Base-by-base conservation (phyloP, 768 basidiomycete genomes). In the Trametes cingulata region DNA sequence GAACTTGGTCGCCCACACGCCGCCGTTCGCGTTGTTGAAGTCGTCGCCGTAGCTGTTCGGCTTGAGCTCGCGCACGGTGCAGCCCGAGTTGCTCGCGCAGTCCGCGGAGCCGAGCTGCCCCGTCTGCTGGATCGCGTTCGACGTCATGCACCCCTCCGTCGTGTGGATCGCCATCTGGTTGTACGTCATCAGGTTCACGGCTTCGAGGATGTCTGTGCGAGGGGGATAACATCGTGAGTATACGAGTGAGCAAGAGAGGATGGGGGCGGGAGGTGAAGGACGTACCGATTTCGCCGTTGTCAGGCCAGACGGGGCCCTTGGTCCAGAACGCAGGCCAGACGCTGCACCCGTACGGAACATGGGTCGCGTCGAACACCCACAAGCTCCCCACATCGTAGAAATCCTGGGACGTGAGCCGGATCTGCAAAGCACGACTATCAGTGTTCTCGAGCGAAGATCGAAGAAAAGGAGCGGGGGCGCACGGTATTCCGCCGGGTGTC, bases 1-100 rank as follows among this genome's bases (percentile, higher is more conserved):
- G 61, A 88, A 85, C 66, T 89, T 87, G 3, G 86, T 79, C 3
- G 88, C 88, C 72, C 77, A 93, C 2, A 86, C 83, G 7, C 85
- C 85, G 6, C 85, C 85, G 22, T 84, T 83, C 2, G 75, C 78
- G 3, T 69, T 56, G 6, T 77, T 76, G 63, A 83, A 83, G 8
- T 70, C 75, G 13, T 66, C 66, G 6, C 75, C 76, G 58, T 73
- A 82, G 52, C 76, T 78, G 54, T 75, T 75, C 20, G 72, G 68
- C 52, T 72, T 70, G 22, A 67, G 72, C 58, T 75, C 73, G 20
- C 59, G 51, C 25, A 75, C 74, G 1, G 68, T 63, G 48, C 74
- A 75, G 14, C 82, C 82, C 2, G 73, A 67, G 20, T 73, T 68
- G 20, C 63, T 67, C 36, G 71, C 64, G 62, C 72, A 74, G 68